These are phyloP conservation scores for Priceomyces carsonii DNA, from an alignment of 805 yeast genomes.

Conservation along the genomic window DNA sequence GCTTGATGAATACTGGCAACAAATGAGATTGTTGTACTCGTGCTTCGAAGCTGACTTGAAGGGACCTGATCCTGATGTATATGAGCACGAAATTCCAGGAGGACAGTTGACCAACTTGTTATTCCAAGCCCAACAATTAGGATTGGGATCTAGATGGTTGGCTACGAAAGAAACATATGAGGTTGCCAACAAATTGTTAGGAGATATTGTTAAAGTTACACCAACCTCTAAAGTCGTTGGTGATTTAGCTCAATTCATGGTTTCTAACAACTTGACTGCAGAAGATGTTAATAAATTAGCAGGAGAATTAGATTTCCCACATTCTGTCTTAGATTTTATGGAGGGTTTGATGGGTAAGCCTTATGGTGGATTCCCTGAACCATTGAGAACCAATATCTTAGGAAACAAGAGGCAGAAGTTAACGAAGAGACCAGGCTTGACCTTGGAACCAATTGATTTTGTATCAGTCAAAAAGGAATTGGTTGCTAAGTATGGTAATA, in stretches of 20 bases:
- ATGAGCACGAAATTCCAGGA: constrained; percentile 98
- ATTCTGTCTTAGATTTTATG: constrained; percentile 95
- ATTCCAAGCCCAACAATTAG: constrained; percentile 99
- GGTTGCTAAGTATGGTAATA: constrained; percentile 69
- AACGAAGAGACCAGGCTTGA: constrained; percentile 88
- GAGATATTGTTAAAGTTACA: constrained; percentile 97
- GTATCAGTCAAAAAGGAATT: constrained; percentile 71
- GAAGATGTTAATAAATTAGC: constrained; percentile 91
- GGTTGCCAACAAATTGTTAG: constrained; percentile 86
- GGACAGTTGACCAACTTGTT: constrained; percentile 97
- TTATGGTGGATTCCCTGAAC: constrained; percentile 99
- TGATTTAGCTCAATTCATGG: constrained; percentile 99
- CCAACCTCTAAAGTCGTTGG: constrained; percentile 99
- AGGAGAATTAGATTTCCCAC: constrained; percentile 94
- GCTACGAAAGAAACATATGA: constrained; percentile 94
- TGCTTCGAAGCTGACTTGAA: constrained; percentile 98
- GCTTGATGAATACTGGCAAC: constrained; percentile 96
- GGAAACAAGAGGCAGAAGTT: constrained; percentile 91
- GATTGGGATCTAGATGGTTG: constrained; percentile 94
- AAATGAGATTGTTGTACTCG: constrained; percentile 93
- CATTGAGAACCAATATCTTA: constrained; percentile 87
- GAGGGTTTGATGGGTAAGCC: constrained; percentile 99
- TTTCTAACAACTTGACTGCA: constrained; percentile 81
- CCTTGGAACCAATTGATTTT: constrained; percentile 82
- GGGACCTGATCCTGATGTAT: constrained; percentile 99